Evolutionary conservation across 306 rosid genomes (phyloP), one percentile per base, ranked within the genome.

Genomic region (Morella rubra): DNA sequence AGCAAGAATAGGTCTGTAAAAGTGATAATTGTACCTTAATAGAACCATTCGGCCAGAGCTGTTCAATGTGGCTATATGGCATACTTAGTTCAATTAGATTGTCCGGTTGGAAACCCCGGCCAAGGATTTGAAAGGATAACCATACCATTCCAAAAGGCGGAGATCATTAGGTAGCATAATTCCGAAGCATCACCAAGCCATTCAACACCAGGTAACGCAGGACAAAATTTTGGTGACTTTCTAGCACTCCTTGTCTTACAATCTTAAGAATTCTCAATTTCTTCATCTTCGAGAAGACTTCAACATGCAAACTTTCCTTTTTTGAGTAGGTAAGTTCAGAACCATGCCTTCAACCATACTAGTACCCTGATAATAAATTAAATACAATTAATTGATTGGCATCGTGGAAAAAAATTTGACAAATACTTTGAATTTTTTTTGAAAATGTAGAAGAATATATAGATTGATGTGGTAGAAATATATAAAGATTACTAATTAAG

Each of bases 261-360:
- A 51, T 13, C 9, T 40, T 1, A 9, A 45, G 65, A 22, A 58
- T 2, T 55, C 61, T 58, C 13, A 55, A 13, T 10, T 56, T 44
- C 37, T 14, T n/a, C 52, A 58, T 41, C 53, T 44, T 73, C 7
- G 76, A 72, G 41, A 72, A 32, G 15, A 51, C 76, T 27, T 54
- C 46, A n/a, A 18, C 9, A 19, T 10, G 16, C 8, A 18, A 52
- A 6, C 20, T 41, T 15, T 7, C 15, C 3, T 54, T 22, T 8
- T 20, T 12, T 44, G 1, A 8, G 10, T 8, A n/a, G 5, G 5
- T 37, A 56, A 19, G 4, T 56, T 22, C 6, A 42, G 9, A n/a
- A 55, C 42, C 1, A 73, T 73, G 37, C 20, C 54, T 55, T 45
- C 20, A 44, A 56, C 24, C 4, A 41, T 54, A 8, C 19, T 12